Evolutionary conservation across 177 flowering plant genomes (phyloP), one percentile per base, ranked within the genome.

Genomic region (Telopea speciosissima): DNA sequence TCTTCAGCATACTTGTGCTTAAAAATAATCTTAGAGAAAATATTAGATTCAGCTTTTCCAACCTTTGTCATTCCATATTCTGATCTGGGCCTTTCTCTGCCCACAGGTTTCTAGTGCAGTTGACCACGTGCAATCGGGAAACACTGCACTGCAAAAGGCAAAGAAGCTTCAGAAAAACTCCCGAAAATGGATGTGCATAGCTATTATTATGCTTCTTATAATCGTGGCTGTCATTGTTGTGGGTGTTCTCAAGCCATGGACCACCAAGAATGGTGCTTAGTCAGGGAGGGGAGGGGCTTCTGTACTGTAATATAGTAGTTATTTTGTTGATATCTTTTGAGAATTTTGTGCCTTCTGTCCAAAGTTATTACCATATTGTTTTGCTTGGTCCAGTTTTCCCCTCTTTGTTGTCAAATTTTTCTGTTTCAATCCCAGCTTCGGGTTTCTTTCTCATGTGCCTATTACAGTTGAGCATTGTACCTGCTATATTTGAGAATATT

Each of bases 151-250:
- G 21, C 87, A 83, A 63, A 83, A 66, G 76, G 90, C 92, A 11
- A 87, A 85, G 78, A 81, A 45, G n/a, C 75, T 85, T n/a, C 92
- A 87, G 73, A 87, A 69, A 78, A 88, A 65, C 74, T 79, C 86
- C 12, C 77, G 92, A 63, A 90, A 90, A 77, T 90, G 92, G 88
- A 87, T 81, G 89, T 90, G 92, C 80, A 73, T 85, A 65, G 92
- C 90, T 4, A 82, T 90, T 33, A 17, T 88, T 44, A 81, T 90
- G 62, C 88, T 88, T 45, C 85, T 88, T 9, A 70, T 86, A 33
- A 77, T 88, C 25, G 80, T 87, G 19, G 78, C 58, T 1, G 62
- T 87, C 61, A 74, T 44, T 16, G 28, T 60, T 44, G n/a, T 58
- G 61, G 22, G 22, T 16, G 61, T 58, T 21, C 1, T 58, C 61